Conservation (phyloP, 164 flowering plant species). For the Kalanchoe fedtschenkoi region DNA sequence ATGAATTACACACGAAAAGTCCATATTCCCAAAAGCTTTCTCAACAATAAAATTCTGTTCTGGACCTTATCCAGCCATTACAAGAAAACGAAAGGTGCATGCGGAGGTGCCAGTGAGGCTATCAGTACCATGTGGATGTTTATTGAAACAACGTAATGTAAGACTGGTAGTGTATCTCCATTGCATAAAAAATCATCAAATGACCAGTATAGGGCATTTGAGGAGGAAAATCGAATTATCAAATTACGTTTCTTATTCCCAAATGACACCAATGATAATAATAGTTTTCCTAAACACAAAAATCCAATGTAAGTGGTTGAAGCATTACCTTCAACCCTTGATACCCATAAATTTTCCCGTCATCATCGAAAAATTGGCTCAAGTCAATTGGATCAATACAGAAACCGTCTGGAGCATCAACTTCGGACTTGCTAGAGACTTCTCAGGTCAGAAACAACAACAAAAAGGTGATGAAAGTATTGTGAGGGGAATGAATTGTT, state of each 20-base stretch:
- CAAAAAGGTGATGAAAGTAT: too few relatives aligned
- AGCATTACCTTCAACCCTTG: conserved; percentile 60
- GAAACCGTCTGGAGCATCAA: conserved; percentile 34
- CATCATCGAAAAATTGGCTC: conserved; percentile 66
- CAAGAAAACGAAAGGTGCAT: too few relatives aligned
- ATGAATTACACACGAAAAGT: neutral
- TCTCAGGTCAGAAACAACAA: conserved; percentile 6
- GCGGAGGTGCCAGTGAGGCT: too few relatives aligned
- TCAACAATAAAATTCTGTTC: too few relatives aligned
- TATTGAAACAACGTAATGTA: too few relatives aligned
- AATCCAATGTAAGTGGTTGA: neutral
- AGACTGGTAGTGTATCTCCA: neutral
- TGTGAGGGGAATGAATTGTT: too few relatives aligned
- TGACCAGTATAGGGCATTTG: neutral
- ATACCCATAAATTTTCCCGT: conserved; percentile 86
- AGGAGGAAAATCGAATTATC: neutral
- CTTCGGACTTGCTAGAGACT: conserved; percentile 72
- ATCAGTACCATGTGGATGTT: too few relatives aligned
- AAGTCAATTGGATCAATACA: conserved; percentile 58
- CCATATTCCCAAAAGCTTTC: too few relatives aligned
- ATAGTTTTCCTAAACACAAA: neutral
- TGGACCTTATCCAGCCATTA: too few relatives aligned
- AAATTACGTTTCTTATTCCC: neutral
- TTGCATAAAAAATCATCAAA: neutral
- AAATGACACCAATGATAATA: neutral